These are phyloP conservation scores for Scleroderma bovista DNA, from an alignment of 768 basidiomycete species.

Conservation along the genomic window DNA sequence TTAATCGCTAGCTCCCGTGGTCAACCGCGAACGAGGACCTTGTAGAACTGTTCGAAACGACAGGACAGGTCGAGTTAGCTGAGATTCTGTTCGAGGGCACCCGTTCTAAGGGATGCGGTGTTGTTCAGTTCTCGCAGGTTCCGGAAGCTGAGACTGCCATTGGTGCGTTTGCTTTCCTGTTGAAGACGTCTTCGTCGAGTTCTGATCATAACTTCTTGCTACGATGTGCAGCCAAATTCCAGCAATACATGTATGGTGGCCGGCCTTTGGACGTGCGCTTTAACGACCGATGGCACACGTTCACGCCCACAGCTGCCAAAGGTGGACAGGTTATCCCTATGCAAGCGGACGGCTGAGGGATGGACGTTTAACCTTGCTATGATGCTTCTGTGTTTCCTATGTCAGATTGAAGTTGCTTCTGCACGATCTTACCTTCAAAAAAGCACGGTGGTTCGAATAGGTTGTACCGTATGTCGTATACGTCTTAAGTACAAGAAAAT, in stretches of 20 bases:
- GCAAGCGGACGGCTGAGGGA: conserved; percentile 44
- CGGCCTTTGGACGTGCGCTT: conserved; percentile 86
- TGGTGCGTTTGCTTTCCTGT: conserved; percentile 38
- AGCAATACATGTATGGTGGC: conserved; percentile 92
- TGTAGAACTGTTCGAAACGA: conserved; percentile 97
- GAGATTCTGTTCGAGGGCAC: conserved; percentile 93
- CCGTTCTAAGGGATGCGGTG: conserved; percentile 90
- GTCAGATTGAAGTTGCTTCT: too few species aligned
- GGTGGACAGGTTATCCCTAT: conserved; percentile 71
- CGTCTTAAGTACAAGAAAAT: too few species aligned
- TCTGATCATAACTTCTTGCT: not conserved
- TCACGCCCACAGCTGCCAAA: conserved; percentile 83
- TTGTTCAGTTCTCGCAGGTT: conserved; percentile 89
- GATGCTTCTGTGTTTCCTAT: too few species aligned
- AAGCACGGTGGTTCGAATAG: too few species aligned
- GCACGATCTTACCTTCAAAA: too few species aligned
- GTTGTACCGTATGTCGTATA: too few species aligned
- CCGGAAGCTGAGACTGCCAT: conserved; percentile 93
- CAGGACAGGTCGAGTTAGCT: conserved; percentile 89
- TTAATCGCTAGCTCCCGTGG: conserved; percentile 75
- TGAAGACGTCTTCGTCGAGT: not conserved
- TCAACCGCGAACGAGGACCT: conserved; percentile 98
- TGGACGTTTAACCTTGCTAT: not conserved
- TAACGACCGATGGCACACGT: conserved; percentile 95
- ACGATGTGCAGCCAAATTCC: conserved; percentile 70